Conservation (phyloP, 2,329 filamentous ascomycete genomes). For the Sphaerulina vaccinii region DNA sequence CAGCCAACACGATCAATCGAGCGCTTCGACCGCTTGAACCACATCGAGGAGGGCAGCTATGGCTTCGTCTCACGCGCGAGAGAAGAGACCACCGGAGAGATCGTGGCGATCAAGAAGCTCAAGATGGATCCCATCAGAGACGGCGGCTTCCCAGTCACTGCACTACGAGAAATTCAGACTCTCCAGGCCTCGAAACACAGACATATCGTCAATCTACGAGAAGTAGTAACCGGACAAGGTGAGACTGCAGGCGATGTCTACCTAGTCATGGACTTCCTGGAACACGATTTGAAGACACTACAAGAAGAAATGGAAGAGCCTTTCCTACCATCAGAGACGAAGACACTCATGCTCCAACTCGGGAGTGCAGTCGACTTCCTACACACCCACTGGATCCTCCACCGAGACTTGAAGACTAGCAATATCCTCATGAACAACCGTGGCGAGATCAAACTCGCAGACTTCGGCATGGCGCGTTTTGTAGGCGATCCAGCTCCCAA, state of each 20-base stretch:
- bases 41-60: slow-evolving; percentile 97
- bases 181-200: slow-evolving; percentile 75
- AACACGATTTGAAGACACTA: slow-evolving; percentile 92
- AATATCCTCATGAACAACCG: slow-evolving; percentile 95
- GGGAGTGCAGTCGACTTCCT: slow-evolving; percentile 78
- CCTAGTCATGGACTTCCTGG: slow-evolving; percentile 94
- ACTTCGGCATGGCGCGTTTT: slow-evolving; percentile 97
- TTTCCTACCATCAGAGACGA: slow-evolving; percentile 88
- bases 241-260: slow-evolving; percentile 62
- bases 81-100: slow-evolving; percentile 68
- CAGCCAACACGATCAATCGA: slow-evolving; percentile 73
- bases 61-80: slow-evolving; percentile 87
- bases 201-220: slow-evolving; percentile 78
- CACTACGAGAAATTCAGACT: slow-evolving; percentile 89
- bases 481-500: slow-evolving; percentile 71
- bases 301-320: slow-evolving; percentile 93
- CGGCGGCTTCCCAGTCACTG: slow-evolving; percentile 81
- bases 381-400: slow-evolving; percentile 85
- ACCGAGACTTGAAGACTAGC: slow-evolving; percentile 85
- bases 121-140: slow-evolving; percentile 80
- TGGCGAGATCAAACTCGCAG: slow-evolving; percentile 89
- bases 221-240: slow-evolving; percentile 62
- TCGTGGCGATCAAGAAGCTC: slow-evolving; percentile 90
- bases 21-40: slow-evolving; percentile 88
- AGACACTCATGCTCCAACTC: slow-evolving; percentile 83